phyloP scores from a whole-genome alignment of 2,329 filamentous ascomycete species.

The Aspergillus latus region DNA sequence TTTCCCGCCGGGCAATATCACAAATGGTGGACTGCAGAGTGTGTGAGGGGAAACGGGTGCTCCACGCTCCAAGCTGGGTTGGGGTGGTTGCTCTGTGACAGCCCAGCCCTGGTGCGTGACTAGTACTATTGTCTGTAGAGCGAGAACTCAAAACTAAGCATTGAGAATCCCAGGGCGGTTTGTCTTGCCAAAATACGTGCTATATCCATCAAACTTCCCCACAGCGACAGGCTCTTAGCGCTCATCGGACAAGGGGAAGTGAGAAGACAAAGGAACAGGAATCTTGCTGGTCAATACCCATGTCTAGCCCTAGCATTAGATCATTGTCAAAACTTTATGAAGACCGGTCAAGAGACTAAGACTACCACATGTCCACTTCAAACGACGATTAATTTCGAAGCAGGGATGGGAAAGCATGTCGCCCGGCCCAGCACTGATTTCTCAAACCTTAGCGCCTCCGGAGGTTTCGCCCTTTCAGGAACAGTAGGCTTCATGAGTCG shows the following conservation, averaged over 20 bases:
- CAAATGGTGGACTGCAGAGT: not conserved
- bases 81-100: not conserved
- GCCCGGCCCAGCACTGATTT: slow-evolving; percentile 15
- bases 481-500: slow-evolving; percentile 12
- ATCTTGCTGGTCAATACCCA: not conserved
- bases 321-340: slow-evolving; percentile 3
- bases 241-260: not conserved
- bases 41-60: not conserved
- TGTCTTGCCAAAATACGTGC: not conserved
- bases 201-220: not conserved
- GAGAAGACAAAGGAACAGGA: not conserved
- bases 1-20: too few species aligned
- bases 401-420: not conserved
- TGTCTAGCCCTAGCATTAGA: slow-evolving; percentile 1
- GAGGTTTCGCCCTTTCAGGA: slow-evolving; percentile 26
- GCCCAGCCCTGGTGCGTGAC: too few species aligned
- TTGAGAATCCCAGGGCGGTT: not conserved
- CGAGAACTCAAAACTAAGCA: not conserved
- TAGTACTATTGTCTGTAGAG: not conserved
- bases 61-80: not conserved
- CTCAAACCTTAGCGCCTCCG: slow-evolving; percentile 22
- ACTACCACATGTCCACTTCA: slow-evolving; percentile 3
- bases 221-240: not conserved
- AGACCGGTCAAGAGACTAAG: not conserved
- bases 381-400: slow-evolving; percentile 1